phyloP scores from a whole-genome alignment of 2,329 filamentous ascomycete genomes.

The Colletotrichum sp. region DNA sequence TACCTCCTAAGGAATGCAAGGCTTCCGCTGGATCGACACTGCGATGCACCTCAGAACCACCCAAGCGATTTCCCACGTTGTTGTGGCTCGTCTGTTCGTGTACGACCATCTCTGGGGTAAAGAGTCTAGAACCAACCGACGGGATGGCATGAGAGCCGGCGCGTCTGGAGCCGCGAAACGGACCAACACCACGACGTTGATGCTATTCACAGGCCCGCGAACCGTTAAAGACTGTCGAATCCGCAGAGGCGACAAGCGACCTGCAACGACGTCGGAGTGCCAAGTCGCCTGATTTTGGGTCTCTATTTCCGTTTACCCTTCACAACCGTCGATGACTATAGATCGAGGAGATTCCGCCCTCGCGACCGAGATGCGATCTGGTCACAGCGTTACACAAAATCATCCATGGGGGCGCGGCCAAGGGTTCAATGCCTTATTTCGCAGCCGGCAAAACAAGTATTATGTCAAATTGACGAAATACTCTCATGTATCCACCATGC shows the following conservation, averaged over 20 bases:
- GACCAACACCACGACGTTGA: neutral
- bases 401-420: neutral
- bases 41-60: neutral
- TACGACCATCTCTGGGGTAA: neutral
- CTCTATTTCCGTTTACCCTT: neutral
- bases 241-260: neutral
- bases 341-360: neutral
- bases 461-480: slow-evolving; percentile 9
- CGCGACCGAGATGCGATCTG: neutral
- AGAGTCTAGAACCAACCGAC: neutral
- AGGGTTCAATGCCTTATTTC: neutral
- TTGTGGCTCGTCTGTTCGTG: neutral
- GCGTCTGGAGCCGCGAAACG: neutral
- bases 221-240: neutral
- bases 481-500: neutral
- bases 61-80: neutral
- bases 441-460: neutral
- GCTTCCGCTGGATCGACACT: neutral
- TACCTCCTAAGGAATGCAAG: neutral
- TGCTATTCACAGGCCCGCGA: neutral
- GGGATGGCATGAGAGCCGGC: neutral
- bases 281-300: neutral
- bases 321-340: neutral
- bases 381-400: neutral
- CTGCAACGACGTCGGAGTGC: neutral